phyloP scores from a whole-genome alignment of 2,329 filamentous ascomycete species.

The Pleurostoma richardsiae region DNA sequence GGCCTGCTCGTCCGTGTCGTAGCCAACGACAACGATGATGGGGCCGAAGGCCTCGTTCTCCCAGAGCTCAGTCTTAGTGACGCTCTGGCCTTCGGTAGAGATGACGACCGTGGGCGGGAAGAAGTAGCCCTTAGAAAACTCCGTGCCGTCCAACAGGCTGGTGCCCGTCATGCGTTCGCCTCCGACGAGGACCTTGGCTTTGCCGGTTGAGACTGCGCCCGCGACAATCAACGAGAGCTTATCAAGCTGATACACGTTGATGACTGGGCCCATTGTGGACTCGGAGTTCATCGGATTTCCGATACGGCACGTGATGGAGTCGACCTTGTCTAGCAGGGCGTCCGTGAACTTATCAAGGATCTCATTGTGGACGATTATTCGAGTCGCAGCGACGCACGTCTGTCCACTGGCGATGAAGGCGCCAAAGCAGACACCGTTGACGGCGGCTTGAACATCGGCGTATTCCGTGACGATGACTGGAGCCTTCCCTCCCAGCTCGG shows the following conservation, averaged over 20 bases:
- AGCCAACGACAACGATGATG: conserved; percentile 69
- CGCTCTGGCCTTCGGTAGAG: conserved; percentile 45
- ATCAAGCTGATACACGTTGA: conserved; percentile 57
- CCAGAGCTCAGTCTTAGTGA: conserved; percentile 69
- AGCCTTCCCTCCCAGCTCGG: conserved; percentile 68
- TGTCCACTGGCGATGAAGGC: conserved; percentile 52
- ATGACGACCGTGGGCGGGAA: conserved; percentile 73
- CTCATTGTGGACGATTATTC: conserved; percentile 67
- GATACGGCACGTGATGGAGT: conserved; percentile 47
- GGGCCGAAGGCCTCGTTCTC: conserved; percentile 81
- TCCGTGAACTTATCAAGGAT: conserved; percentile 62
- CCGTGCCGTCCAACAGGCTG: conserved; percentile 43
- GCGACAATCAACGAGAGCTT: conserved; percentile 63
- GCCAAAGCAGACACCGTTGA: conserved; percentile 62
- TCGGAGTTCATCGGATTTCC: conserved; percentile 50
- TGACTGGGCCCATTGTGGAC: conserved; percentile 60
- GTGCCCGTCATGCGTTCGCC: conserved; percentile 40
- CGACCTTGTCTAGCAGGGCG: conserved; percentile 58
- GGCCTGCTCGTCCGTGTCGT: conserved; percentile 68
- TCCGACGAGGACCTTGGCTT: conserved; percentile 31
- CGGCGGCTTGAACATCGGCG: conserved; percentile 60
- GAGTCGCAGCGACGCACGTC: conserved; percentile 64
- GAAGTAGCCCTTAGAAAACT: conserved; percentile 62
- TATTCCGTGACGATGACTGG: conserved; percentile 63
- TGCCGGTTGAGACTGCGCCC: conserved; percentile 53